Base-by-base conservation (phyloP, 169 alveolate genomes). In the Eimeria acervulina region DNA sequence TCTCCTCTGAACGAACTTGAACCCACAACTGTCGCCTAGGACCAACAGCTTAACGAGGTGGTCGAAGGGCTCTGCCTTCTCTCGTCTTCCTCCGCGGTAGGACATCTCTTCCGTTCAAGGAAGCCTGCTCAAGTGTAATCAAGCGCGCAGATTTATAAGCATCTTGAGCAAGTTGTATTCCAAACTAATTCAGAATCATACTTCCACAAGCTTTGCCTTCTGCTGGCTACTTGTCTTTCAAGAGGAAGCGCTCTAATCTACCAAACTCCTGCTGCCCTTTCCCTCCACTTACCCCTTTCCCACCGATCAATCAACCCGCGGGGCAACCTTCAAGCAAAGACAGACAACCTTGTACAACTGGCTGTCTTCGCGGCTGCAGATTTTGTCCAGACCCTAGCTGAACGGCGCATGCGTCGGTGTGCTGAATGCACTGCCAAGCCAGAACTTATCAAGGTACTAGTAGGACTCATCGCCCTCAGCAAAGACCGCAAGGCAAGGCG, bases 51-150 rank as follows among this genome's bases (percentile, higher is more conserved):
- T 88, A 42, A 88, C 94, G 40, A 88, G 94, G 94, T 88, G 94
- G 61, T 88, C 94, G 94, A 66, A 88, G 84, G 81, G 87, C 84
- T 59, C 94, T 59, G 94, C 94, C 87, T 88, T 70, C 81, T 63
- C 94, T 40, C 94, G 44, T 59, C 84, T 42, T 19, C 87, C 66
- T 59, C 81, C 94, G 70, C 90, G 90, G 70, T 80, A 80, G 90
- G 70, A 42, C 90, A 80, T 80, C 90, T 44, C 90, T 47, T 55
- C 90, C 90, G 68, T n/a, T n/a, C 44, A 80, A 55, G 90, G 90
- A 80, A 80, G 90, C 90, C 90, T 80, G 90, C 38, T 40, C 55
- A 74, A 31, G 55, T 17, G 55, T 10, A 26, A 17, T 19, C 59
- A 17, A 26, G 17, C 55, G 10, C 2, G 55, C n/a, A 7, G 4